phyloP scores from a whole-genome alignment of 164 flowering plant genomes.

The Tetracentron sinense region DNA sequence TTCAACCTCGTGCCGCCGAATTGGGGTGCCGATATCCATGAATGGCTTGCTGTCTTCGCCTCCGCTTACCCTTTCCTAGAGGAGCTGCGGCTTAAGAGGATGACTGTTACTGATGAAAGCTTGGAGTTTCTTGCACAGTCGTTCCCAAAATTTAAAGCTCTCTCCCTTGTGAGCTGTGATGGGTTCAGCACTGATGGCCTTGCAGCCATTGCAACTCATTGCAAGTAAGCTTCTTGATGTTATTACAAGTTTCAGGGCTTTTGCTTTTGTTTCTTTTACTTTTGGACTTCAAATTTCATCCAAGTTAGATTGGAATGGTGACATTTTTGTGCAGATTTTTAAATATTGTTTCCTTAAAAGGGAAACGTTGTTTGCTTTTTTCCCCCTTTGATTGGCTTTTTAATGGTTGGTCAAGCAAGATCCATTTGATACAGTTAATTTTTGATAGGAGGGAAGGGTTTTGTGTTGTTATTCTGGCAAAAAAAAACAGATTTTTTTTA shows the following conservation, averaged over 20 bases:
- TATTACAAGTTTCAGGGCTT: not conserved
- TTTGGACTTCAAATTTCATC: too few relatives aligned
- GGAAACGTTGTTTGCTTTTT: not conserved
- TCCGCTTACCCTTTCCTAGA: conserved; percentile 55
- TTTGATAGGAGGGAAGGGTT: not conserved
- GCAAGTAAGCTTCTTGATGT: conserved; percentile 47
- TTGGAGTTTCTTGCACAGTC: conserved; percentile 53
- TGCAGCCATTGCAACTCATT: conserved; percentile 58
- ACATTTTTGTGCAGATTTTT: too few relatives aligned
- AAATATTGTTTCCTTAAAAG: not conserved
- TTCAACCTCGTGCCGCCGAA: conserved; percentile 68
- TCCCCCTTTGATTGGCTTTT: not conserved
- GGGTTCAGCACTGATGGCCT: conserved; percentile 79
- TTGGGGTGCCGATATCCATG: conserved; percentile 70
- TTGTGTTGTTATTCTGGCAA: not conserved
- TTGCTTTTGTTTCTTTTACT: not conserved
- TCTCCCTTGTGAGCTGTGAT: conserved; percentile 71
- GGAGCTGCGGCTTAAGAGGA: conserved; percentile 71
- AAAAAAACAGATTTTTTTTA: too few relatives aligned
- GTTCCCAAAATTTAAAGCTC: conserved; percentile 48
- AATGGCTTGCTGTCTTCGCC: conserved; percentile 61
- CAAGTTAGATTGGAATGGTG: not conserved
- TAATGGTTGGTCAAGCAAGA: not conserved
- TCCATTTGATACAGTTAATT: not conserved
- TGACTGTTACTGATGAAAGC: conserved; percentile 63